Base-by-base conservation (phyloP, 495 filamentous ascomycete genomes). In the Aspergillus cavernicola region DNA sequence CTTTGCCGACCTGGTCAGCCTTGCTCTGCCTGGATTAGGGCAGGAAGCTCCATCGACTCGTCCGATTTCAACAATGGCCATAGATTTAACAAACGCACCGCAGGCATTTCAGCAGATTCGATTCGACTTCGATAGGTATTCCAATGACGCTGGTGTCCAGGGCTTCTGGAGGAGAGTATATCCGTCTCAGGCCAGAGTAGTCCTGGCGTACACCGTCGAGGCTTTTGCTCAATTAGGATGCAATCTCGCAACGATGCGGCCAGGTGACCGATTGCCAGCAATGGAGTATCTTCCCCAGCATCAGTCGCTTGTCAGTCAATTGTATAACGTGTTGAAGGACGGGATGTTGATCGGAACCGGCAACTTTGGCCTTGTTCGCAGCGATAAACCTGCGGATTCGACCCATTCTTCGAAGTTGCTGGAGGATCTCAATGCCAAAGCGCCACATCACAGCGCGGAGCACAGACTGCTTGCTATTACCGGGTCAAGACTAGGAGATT, bases 201-300 rank as follows among this genome's bases (percentile, higher is more conserved):
- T 65, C 31, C 53, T 71, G 2, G 67, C 65, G 6, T 62, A 70
- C 20, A 60, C 58, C 8, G 50, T 72, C 18, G 70, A 79, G 24
- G 68, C 74, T 1, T 75, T 79, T 40, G 66, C 74, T 16, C 13
- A 73, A 32, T 47, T 77, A 0, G 73, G 72, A 8, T 70, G 59
- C 32, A 12, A 51, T 4, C 33, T 80, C 0, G 36, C 50, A 2
- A 52, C 49, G 0, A 65, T 71, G 4, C 4, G 39, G 29, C n/a
- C 6, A 1, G 45, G 45, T 16, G 32, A 37, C 5, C 5, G 6
- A 1, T 6, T 49, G 6, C 32, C 19, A 1, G 6, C 19, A 1
- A 3, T 49, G 3, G 1, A 2, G 1, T 26, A 18, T 11, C 31
- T 37, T 15, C 31, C 45, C 13, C 15, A 18, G 19, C 45, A 49